Evolutionary conservation across 129 eudicot species (phyloP).

Genomic region (Pulicaria dysenterica): DNA sequence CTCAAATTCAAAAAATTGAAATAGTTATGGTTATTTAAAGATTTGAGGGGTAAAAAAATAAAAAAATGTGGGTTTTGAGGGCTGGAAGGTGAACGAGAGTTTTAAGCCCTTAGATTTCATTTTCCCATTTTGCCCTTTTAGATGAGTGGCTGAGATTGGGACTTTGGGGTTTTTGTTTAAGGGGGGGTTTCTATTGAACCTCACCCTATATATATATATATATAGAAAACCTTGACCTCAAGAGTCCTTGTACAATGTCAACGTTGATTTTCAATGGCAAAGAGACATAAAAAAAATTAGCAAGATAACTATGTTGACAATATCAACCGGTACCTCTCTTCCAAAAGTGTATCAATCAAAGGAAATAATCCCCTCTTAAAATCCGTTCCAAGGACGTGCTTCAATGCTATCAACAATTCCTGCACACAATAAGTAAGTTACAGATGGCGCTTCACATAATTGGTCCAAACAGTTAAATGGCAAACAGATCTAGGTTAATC

Average conservation of each 20-base stretch:
- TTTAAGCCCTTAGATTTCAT: too few relatives aligned
- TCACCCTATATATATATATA: not conserved
- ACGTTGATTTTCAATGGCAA: constrained; percentile 8
- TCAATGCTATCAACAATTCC: constrained; percentile 95
- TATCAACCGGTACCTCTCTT: constrained; percentile 72
- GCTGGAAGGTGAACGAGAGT: too few relatives aligned
- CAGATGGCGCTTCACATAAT: constrained; percentile 18
- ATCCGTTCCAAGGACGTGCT: constrained; percentile 96
- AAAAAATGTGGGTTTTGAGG: too few relatives aligned
- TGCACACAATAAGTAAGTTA: constrained; percentile 42
- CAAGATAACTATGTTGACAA: constrained; percentile 15
- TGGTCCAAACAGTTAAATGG: not conserved
- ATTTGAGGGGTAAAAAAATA: too few relatives aligned
- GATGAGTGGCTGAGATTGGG: too few relatives aligned
- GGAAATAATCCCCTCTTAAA: constrained; percentile 97
- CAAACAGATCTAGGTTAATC: constrained; percentile 9
- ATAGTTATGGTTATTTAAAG: too few relatives aligned
- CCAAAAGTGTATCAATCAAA: constrained; percentile 87
- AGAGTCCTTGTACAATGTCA: not conserved
- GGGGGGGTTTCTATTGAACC: too few relatives aligned
- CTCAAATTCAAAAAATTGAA: too few relatives aligned
- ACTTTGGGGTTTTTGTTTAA: too few relatives aligned
- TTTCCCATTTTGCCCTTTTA: too few relatives aligned
- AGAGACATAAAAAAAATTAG: constrained; percentile 4
- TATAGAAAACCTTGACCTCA: not conserved